Percentiles rank a stretch among this genome's conserved stretches.
These are phyloP conservation scores for Cryptococcus sp. DNA, from an alignment of 1,284 basidiomycete genomes.

Conservation along the genomic window DNA sequence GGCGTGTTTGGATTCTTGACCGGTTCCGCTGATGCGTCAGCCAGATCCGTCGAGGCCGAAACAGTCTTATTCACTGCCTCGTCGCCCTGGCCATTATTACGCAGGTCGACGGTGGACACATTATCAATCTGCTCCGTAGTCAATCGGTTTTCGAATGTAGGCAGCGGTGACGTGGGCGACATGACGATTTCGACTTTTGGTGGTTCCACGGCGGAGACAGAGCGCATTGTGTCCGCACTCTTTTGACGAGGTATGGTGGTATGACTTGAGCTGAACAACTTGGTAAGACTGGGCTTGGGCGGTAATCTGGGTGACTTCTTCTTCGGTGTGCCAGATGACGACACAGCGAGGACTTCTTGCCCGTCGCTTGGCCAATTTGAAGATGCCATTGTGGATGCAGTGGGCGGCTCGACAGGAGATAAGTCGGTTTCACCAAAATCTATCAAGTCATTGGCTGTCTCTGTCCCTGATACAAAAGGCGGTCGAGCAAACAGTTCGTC, in stretches of 20 bases:
- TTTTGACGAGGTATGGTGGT: conserved; percentile 14
- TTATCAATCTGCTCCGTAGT: neutral
- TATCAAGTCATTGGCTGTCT: conserved; percentile 33
- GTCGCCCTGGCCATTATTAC: too few relatives aligned
- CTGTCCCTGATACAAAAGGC: conserved; percentile 20
- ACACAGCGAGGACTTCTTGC: conserved; percentile 4
- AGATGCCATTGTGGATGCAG: conserved; percentile 1
- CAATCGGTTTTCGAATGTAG: conserved; percentile 12
- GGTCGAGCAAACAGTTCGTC: conserved; percentile 37
- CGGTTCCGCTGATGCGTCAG: neutral
- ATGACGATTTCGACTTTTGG: conserved; percentile 36
- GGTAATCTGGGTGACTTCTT: conserved; percentile 9
- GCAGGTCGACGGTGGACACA: too few relatives aligned
- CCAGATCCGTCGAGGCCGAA: neutral
- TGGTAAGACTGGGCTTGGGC: conserved; percentile 19
- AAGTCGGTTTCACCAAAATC: conserved; percentile 41
- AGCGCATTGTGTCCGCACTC: conserved; percentile 25
- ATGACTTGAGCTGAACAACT: conserved; percentile 14
- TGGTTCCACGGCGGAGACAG: conserved; percentile 24
- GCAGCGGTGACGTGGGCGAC: conserved; percentile 24
- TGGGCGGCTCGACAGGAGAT: conserved; percentile 12
- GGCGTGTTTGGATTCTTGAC: neutral
- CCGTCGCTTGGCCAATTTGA: neutral
- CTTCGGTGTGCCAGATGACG: neutral
- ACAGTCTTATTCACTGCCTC: neutral